Evolutionary conservation across 2,329 filamentous ascomycete genomes (phyloP).

Genomic region (Zymoseptoria crescenta): DNA sequence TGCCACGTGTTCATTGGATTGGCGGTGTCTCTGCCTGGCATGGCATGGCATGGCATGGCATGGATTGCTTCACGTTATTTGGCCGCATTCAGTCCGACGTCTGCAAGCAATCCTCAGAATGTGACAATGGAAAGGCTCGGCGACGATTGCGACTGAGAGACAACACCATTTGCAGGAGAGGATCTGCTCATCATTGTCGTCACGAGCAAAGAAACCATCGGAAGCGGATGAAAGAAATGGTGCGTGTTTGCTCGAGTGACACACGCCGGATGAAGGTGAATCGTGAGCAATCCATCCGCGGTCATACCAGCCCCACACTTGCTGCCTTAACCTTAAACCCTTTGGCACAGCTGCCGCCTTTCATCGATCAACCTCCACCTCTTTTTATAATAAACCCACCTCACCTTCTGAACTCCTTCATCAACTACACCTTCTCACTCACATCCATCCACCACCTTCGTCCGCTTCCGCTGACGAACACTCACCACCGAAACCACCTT

Average conservation of each 20-base stretch:
- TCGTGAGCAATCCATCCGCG: neutral
- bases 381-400: neutral
- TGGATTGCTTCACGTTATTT: neutral
- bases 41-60: neutral
- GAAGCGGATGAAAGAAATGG: neutral
- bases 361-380: neutral
- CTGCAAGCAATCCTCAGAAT: neutral
- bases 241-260: neutral
- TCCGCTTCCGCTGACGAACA: conserved; percentile 1
- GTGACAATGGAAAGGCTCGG: neutral
- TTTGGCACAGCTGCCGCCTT: neutral
- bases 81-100: neutral
- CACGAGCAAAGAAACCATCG: neutral
- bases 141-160: neutral
- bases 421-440: neutral
- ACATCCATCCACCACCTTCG: conserved; percentile 6
- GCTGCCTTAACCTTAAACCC: neutral
- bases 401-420: neutral
- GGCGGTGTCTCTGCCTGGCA: neutral
- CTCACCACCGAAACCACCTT: conserved; percentile 7
- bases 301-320: neutral
- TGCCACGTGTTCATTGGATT: neutral
- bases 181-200: neutral
- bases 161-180: neutral
- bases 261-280: neutral